Evolutionary conservation across 2,329 filamentous ascomycete genomes (phyloP), one percentile per base, ranked within the genome.

Genomic region (Diaporthe citrichinensis): DNA sequence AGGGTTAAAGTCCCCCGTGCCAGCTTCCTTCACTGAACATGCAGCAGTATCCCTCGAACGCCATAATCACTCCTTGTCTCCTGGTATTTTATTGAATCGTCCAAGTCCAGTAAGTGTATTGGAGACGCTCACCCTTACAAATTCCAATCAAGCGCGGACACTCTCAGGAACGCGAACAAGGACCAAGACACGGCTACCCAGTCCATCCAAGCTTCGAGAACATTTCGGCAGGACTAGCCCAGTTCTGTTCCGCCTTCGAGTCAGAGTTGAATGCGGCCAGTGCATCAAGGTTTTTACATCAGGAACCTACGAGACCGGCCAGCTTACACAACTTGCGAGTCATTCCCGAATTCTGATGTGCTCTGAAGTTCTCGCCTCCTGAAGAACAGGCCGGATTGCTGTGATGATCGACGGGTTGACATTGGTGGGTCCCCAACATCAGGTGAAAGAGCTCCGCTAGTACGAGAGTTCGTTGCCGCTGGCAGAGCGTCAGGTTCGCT

Each of bases 261-360:
- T 73, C 72, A 73, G 59, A 41, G 17, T 69, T 39, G 49, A 25
- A 23, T 53, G 65, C 65, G 8, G 65, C 49, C 31, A 39, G 23
- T 39, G 34, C 39, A 55, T 62, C 57, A 72, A 72, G 44, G 28
- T 62, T 62, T 51, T 49, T 44, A 51, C 55, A 28, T 65, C 41
- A 49, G 34, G 41, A 51, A 51, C 31, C 58, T 72, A 17, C 46
- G 14, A 53, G 31, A 44, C 36, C 71, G 28, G 39, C 36, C 31
- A 14, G 58, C 71, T 65, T 41, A 31, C 44, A 73, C 44, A 73
- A 51, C 17, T 53, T 55, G 41, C 71, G 71, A 73, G 71, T 73
- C 71, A 65, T 49, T 62, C 12, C 39, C 36, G 71, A 73, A 73
- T 58, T 65, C 58, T 73, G 71, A 41, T 65, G 71, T 62, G 58